A percentile compares a stretch with the other conserved stretches of the same genome.
Conservation (phyloP, 306 rosid species). For the Lagenaria siceraria region DNA sequence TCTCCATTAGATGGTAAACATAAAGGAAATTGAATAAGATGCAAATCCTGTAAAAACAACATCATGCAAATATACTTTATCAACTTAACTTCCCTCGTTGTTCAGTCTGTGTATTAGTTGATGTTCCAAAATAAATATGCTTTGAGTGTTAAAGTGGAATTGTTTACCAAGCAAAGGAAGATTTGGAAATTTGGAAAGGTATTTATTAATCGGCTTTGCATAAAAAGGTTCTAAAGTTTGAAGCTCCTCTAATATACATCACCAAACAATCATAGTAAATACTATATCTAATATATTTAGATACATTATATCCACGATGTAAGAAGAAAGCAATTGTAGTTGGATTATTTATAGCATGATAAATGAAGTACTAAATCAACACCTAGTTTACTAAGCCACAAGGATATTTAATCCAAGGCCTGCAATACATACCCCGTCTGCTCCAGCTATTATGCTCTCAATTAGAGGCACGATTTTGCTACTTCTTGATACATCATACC, state of each 20-base stretch:
- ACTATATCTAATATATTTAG: neutral
- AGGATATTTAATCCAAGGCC: constrained; percentile 12
- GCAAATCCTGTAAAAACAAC: neutral
- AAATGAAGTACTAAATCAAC: neutral
- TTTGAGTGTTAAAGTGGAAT: neutral
- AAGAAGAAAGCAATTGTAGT: neutral
- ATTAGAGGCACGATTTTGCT: constrained; percentile 83
- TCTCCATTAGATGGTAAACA: neutral
- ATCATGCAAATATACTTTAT: neutral
- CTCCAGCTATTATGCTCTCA: constrained; percentile 80
- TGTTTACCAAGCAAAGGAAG: neutral
- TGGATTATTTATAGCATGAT: neutral
- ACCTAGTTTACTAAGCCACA: neutral
- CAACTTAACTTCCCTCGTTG: neutral
- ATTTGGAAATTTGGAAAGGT: neutral
- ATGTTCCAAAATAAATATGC: neutral
- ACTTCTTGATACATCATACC: constrained; percentile 58
- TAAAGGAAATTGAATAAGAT: neutral
- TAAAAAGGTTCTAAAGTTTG: neutral
- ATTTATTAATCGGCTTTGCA: neutral
- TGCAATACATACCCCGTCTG: constrained; percentile 60
- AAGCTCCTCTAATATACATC: neutral
- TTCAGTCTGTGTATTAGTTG: neutral
- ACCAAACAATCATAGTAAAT: neutral
- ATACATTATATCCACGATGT: neutral